Conservation (phyloP, 768 basidiomycete species). For the Suillus americanus region DNA sequence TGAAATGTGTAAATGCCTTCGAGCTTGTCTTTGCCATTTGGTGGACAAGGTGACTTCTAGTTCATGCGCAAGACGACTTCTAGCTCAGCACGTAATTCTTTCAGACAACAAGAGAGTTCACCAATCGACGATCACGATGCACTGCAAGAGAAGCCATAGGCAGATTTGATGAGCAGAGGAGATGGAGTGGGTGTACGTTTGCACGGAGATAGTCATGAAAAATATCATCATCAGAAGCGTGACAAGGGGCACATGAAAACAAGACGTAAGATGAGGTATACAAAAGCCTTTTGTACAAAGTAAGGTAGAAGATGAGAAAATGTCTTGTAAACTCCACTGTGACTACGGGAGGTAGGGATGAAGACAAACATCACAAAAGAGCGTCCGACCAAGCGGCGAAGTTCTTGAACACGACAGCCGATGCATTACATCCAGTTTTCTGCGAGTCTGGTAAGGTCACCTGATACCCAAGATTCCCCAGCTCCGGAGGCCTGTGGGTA, state of each 20-base stretch:
- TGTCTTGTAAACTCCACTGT: slow-evolving; percentile 11
- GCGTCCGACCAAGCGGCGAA: slow-evolving; percentile 46
- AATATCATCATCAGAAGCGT: slow-evolving; percentile 39
- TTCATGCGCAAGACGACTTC: not conserved
- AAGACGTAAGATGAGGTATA: slow-evolving; percentile 30
- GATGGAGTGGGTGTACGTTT: not conserved
- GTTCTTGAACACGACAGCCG: slow-evolving; percentile 24
- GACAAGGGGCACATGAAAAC: slow-evolving; percentile 38
- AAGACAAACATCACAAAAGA: slow-evolving; percentile 25
- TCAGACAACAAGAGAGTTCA: not conserved
- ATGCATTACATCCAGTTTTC: slow-evolving; percentile 45
- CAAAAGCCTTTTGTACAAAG: slow-evolving; percentile 21
- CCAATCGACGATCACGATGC: not conserved
- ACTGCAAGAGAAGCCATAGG: not conserved
- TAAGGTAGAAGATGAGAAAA: slow-evolving; percentile 11
- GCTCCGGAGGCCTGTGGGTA: slow-evolving; percentile 59
- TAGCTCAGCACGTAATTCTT: not conserved
- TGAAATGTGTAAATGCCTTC: slow-evolving; percentile 1
- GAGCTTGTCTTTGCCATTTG: not conserved
- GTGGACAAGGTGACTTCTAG: not conserved
- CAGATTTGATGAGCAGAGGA: not conserved
- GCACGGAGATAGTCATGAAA: slow-evolving; percentile 37
- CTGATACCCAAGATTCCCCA: slow-evolving; percentile 53
- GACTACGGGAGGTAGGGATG: slow-evolving; percentile 15
- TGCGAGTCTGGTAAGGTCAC: slow-evolving; percentile 52